phyloP scores from a whole-genome alignment of 2,329 filamentous ascomycete species.

The Teratosphaeria zuluensis region DNA sequence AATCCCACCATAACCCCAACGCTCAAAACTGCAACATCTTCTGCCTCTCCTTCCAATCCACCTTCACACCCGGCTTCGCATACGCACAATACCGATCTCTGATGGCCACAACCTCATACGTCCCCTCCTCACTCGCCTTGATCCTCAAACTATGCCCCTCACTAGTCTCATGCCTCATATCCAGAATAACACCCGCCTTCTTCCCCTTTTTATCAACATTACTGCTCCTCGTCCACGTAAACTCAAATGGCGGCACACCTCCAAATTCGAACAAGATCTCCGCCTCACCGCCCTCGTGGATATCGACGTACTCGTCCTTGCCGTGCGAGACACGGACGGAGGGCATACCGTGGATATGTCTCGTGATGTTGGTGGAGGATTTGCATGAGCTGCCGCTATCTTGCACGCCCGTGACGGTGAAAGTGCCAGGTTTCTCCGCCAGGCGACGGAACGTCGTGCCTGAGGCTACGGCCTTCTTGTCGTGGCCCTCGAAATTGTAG shows the following conservation, averaged over 20 bases:
- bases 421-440: conserved; percentile 80
- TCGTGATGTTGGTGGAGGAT: conserved; percentile 65
- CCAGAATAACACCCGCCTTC: conserved; percentile 69
- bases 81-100: conserved; percentile 90
- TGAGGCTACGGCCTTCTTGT: conserved; percentile 67
- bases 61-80: conserved; percentile 44
- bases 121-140: conserved; percentile 83
- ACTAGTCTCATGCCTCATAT: conserved; percentile 81
- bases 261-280: conserved; percentile 93
- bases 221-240: conserved; percentile 87
- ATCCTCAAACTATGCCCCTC: conserved; percentile 74
- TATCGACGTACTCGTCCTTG: conserved; percentile 70
- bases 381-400: conserved; percentile 86
- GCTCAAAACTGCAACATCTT: conserved; percentile 3
- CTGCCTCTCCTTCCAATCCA: conserved; percentile 10
- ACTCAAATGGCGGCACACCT: conserved; percentile 93
- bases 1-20: neutral
- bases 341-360: conserved; percentile 83
- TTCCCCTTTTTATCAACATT: conserved; percentile 61
- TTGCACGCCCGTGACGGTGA: conserved; percentile 75
- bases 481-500: conserved; percentile 75
- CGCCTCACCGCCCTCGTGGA: conserved; percentile 90
- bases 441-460: conserved; percentile 86
- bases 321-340: conserved; percentile 85
- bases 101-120: conserved; percentile 93